Base-by-base conservation (phyloP, 2,329 filamentous ascomycete species). In the Didymella lethalis region DNA sequence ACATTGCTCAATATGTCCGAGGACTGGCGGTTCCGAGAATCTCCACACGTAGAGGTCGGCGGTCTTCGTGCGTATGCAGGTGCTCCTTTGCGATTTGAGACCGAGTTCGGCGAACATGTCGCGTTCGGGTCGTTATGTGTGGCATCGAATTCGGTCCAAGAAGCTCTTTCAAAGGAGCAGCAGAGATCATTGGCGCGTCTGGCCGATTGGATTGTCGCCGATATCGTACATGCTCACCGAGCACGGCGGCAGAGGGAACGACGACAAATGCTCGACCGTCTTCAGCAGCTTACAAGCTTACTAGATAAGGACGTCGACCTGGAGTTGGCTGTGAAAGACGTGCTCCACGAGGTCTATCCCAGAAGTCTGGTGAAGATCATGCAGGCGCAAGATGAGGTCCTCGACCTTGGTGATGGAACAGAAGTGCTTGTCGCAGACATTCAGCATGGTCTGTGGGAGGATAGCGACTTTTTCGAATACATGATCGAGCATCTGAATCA, bases 101-200 rank as follows among this genome's bases (percentile, higher is more conserved):
- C 76, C 18, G 78, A 79, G 34, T 73, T 67, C 7, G 80, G 78
- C 0, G 75, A 80, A 34, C 69, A 70, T 4, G 72, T 81, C 16
- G 75, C 72, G 0, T 73, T 82, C 2, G 80, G 80, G 2, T 78
- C 79, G 1, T 64, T 82, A 4, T 82, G 80, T n/a, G 75, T 82
- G 14, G 77, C 77, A 6, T 82, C 77, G 0, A 74, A 71, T 6
- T 74, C 73, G 4, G 64, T 61, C 2, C 73, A 75, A 31, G 67
- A 72, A 1, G 67, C 70, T 0, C 69, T 81, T 3, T 68, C 73
- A 7, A 56, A 57, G 28, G 52, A 59, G 5, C 71, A 78, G 53
- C 75, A 78, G 56, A 64, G 58, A n/a, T 63, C 75, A 7, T 52
- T 79, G 23, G 68, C 72, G 6, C 73, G 73, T n/a, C 72, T 78